Evolutionary conservation across 2,329 filamentous ascomycete species (phyloP), one percentile per base, ranked within the genome.

Genomic region (Talaromyces sp.): DNA sequence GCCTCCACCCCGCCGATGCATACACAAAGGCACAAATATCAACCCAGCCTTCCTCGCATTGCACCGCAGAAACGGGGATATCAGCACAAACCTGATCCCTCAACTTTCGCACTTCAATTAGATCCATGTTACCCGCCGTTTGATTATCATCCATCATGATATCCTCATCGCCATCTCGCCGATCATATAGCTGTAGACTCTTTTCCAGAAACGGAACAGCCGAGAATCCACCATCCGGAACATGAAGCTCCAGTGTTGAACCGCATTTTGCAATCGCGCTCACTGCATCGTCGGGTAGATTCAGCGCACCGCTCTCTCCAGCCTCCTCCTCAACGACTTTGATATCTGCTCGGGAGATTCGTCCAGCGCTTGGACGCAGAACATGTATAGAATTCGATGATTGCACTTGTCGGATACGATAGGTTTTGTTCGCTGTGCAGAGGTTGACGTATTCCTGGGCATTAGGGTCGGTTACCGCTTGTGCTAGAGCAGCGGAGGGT

Each of bases 351-450:
- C 58, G 54, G 8, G 58, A 60, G 22, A 62, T 67, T 2, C 59
- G 58, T 57, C 67, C 65, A 19, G 69, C 63, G 51, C 75, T 75
- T 4, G 78, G 77, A 45, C 72, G 72, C 20, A 82, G 72, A 33
- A 86, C 65, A 67, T 83, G 82, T 51, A 87, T 75, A 32, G 82
- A 83, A 60, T 87, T 87, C 22, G 84, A 86, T 14, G 84, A 86
- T 61, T 85, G 83, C 47, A 87, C 84, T 68, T 87, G 84, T 60
- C 83, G 83, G 47, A 87, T 70, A 53, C 80, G 77, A 71, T 80
- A 87, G 10, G 83, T 84, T 58, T 80, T 75, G 49, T 75, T 74
- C 9, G 76, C 71, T 2, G 82, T 86, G 70, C 84, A 87, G 54
- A 87, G 74, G 54, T 86, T 83, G 27, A 82, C 80, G 51, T 75